Base-by-base conservation (phyloP, 495 filamentous ascomycete species). In the Daldinia decipiens region DNA sequence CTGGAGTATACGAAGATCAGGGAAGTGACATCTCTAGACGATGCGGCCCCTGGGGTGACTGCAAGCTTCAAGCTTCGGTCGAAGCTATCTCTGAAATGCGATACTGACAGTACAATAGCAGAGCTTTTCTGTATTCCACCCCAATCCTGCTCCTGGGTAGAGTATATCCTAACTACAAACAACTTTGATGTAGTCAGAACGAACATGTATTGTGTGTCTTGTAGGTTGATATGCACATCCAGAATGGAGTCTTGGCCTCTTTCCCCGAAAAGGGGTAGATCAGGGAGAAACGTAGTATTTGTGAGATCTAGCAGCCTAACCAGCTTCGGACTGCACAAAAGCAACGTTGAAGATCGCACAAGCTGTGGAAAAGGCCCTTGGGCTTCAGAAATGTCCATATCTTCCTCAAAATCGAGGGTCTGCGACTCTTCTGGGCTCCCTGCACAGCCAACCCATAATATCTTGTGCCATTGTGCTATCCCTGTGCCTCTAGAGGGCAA, bases 151-250 rank as follows among this genome's bases (percentile, higher is more conserved):
- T 70, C 68, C 11, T 65, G 63, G 4, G 29, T 36, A 24, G 68
- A 72, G 43, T 64, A 70, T 7, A 65, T 38, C 36, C 75, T 71
- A 15, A 72, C 62, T 26, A 77, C 45, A 50, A 76, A 77, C 9
- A 77, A 38, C 45, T 67, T 75, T 8, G 60, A 70, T 27, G 73
- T 72, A 19, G 75, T 77, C 26, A 77, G 62, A 26, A 77, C 47
- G 43, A 71, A 77, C 27, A 76, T 57, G 29, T 74, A 74, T 57
- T 74, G 73, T 13, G 65, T 65, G 36, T 77, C 71, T 45, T 67
- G 56, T 6, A 62, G 52, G 19, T 62, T 72, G 57, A 39, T 54
- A 34, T 74, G 65, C 27, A 77, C 65, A 56, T 77, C 73, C 31
- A 77, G 40, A 59, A 77, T 62, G 38, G 52, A 65, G 50, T 77